Evolutionary conservation across 805 yeast species (phyloP), one percentile per base, ranked within the genome.

Genomic region (Kodamaea sagamina): DNA sequence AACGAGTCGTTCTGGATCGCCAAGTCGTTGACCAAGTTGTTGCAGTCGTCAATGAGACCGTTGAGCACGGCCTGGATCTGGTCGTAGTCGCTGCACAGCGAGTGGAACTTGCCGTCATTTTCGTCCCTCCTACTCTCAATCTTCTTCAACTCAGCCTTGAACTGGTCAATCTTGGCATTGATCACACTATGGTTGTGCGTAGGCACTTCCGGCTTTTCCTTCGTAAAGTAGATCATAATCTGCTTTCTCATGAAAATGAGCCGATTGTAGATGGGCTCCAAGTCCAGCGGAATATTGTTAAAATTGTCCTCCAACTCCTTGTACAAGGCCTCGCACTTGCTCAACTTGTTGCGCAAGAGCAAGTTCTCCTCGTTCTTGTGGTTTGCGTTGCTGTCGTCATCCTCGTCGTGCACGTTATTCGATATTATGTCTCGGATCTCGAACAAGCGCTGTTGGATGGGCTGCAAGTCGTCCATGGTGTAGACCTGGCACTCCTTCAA

Each of bases 1-100:
- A 59, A 42, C 22, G 64, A 51, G 44, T 63, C 66, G 35, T 59
- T 60, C 47, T 67, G 77, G 29, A 83, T 77, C 36, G 67, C 61
- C 37, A 88, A 68, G 67, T 90, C 97, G 45, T 75, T 77, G 32
- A 89, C 66, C 46, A 88, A 71, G 51, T 82, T 82, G 58, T 82
- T 81, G 60, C 96, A 87, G 58, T 89, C 95, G 62, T 89, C 96
- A 19, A 88, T 68, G 34, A 89, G 67, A 6, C 90, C 92, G 57
- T 84, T 84, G 39, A 85, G 62, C 1, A 84, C 81, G 28, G 71
- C 72, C 46, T 71, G 75, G 10, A 62, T 50, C 3, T 62, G 50
- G 9, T 51, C 54, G 19, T 50, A 52, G 5, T 64, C 49, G 10
- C 57, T 59, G 6, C 43, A 46, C 8, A 36, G 27, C 18, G 59